Evolutionary conservation across 108 stramenopile genomes (phyloP), one percentile per base, ranked within the genome.

Genomic region (Cyclotella atomus): DNA sequence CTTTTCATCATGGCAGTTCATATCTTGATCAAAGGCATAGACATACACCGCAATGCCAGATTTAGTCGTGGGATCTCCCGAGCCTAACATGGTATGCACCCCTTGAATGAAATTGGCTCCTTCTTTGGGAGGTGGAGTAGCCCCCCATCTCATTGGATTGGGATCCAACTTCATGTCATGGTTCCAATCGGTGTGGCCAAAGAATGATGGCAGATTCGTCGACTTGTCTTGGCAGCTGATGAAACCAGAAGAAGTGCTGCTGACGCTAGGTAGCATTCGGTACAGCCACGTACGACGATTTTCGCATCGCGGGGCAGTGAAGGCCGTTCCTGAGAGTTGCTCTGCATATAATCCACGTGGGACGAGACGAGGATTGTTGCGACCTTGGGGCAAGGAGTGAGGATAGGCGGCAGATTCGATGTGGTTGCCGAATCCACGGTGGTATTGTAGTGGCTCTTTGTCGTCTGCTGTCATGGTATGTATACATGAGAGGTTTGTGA

Each of bases 241-340:
- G 43, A 84, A 79, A 3, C 64, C 28, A 20, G 73, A n/a, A 25
- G 43, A 46, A 29, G 16, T 79, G 6, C 85, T 82, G n/a, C 56
- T 59, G 14, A 90, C 94, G 62, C 89, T 83, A 8, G 94, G 93
- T 47, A 86, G 85, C 27, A 85, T 89, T 20, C 91, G 79, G 66
- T 97, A 95, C 44, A 94, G 56, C 94, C 95, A 95, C 24, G 85
- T 84, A 3, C 94, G 75, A 16, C 77, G 60, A 82, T 98, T 98
- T 24, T 84, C 82, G 29, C 47, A 20, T 2, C 97, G 83, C 12
- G 97, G 97, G 23, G 79, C 79, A 10, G 97, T 97, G 84, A 97
- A 97, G 25, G 95, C 95, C 41, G 94, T 96, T 28, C 97, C 97
- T 0, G 91, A 91, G 23, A 98, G 55, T 69, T 98, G 95, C 79